These are phyloP conservation scores for Paracamarosporium sp. DNA, from an alignment of 2,329 filamentous ascomycete species.

Conservation along the genomic window DNA sequence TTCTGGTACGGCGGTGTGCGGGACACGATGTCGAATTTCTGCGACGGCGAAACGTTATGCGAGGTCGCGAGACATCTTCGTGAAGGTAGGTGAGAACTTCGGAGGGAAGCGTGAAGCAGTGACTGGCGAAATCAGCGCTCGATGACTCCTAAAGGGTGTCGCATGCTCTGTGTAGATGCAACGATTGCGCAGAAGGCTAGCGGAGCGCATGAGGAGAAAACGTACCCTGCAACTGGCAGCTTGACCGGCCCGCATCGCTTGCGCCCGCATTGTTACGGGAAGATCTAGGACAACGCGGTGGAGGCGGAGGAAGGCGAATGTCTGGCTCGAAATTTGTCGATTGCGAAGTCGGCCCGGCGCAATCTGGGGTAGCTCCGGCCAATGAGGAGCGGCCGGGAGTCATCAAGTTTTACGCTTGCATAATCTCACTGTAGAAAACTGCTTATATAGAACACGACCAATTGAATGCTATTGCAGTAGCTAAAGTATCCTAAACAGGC, in stretches of 20 bases:
- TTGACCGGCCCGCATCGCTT: conserved; percentile 39
- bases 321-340: conserved; percentile 33
- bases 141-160: neutral
- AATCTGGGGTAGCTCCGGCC: conserved; percentile 29
- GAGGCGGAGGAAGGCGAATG: conserved; percentile 19
- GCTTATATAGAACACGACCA: neutral
- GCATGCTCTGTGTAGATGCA: neutral
- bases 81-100: conserved; percentile 16
- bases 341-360: conserved; percentile 35
- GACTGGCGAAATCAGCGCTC: conserved; percentile 24
- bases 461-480: neutral
- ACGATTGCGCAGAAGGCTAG: neutral
- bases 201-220: conserved; percentile 3
- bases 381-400: conserved; percentile 28
- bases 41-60: conserved; percentile 31
- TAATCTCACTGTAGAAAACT: neutral
- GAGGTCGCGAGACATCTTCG: conserved; percentile 43
- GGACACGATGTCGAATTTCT: conserved; percentile 52
- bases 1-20: conserved; percentile 81
- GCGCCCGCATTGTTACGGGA: conserved; percentile 40
- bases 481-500: neutral
- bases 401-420: conserved; percentile 7
- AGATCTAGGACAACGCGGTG: conserved; percentile 24
- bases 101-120: conserved; percentile 28
- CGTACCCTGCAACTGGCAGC: conserved; percentile 41